Percentiles rank a stretch among this genome's conserved stretches.
These are phyloP conservation scores for Ammopiptanthus mongolicus DNA, from an alignment of 306 rosid species.

Conservation along the genomic window DNA sequence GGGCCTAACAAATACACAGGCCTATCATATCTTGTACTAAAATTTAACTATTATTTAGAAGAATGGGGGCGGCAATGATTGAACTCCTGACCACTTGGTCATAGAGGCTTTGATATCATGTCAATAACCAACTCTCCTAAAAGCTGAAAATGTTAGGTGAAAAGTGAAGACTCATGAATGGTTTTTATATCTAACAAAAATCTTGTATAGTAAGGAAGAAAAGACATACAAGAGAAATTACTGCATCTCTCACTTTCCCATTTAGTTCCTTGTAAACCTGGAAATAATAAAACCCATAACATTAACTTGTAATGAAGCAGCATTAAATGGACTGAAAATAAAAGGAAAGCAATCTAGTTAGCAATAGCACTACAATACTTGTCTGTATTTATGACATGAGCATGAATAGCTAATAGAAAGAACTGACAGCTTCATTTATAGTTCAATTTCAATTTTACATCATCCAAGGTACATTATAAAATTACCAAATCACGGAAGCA, in stretches of 20 bases:
- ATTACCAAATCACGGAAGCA: constrained; percentile 75
- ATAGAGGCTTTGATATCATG: too few species aligned
- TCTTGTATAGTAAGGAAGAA: background rate
- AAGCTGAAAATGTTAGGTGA: too few species aligned
- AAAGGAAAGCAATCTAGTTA: background rate
- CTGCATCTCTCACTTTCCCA: constrained; percentile 80
- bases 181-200: too few species aligned
- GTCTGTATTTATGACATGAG: background rate
- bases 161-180: too few species aligned
- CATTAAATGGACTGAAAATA: background rate
- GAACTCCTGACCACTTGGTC: too few species aligned
- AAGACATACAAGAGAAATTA: constrained; percentile 61
- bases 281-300: background rate
- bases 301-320: background rate
- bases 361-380: constrained; percentile 10
- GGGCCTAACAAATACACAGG: too few species aligned
- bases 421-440: background rate
- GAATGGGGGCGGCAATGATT: too few species aligned
- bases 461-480: background rate
- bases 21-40: too few species aligned
- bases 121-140: too few species aligned
- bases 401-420: background rate
- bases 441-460: constrained; percentile 2
- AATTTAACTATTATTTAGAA: too few species aligned
- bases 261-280: constrained; percentile 81